These are phyloP conservation scores for Sanghuangporus baumii DNA, from an alignment of 1,284 basidiomycete genomes.

Conservation along the genomic window DNA sequence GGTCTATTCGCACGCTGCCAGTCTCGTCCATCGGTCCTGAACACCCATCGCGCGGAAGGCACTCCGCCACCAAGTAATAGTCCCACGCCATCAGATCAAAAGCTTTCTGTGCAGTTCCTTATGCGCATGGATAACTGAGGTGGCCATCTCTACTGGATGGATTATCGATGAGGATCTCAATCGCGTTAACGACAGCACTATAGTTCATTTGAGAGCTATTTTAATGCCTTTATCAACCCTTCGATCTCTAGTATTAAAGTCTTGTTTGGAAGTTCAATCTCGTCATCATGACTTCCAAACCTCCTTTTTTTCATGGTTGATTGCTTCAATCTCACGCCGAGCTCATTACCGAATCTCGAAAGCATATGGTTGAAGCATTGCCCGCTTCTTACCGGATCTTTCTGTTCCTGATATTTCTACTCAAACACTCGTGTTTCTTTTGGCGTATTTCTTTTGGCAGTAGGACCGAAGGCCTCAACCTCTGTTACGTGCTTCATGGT, in stretches of 20 bases:
- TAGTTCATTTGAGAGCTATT: not conserved
- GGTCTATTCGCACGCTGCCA: not conserved
- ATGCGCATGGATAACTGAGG: not conserved
- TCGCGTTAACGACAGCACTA: no score
- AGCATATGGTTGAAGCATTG: not conserved
- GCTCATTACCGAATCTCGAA: not conserved
- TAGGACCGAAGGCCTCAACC: not conserved
- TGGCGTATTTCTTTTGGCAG: not conserved
- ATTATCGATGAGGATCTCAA: not conserved
- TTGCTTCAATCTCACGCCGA: not conserved
- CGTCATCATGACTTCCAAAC: not conserved
- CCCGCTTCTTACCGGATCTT: not conserved
- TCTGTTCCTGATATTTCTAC: not conserved
- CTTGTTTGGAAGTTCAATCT: not conserved
- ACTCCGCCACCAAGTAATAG: not conserved
- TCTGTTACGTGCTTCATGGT: not conserved
- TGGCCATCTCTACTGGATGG: slow-evolving; percentile 2
- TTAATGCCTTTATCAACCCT: not conserved
- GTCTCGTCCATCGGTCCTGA: slow-evolving; percentile 2
- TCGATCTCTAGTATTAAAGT: not conserved
- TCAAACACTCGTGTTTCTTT: not conserved
- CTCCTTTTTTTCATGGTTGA: not conserved
- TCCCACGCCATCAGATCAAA: not conserved
- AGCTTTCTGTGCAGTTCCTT: not conserved
- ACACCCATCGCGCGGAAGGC: not conserved